These are phyloP conservation scores for Falciphora oryzae DNA, from an alignment of 2,329 filamentous ascomycete genomes.

Conservation along the genomic window DNA sequence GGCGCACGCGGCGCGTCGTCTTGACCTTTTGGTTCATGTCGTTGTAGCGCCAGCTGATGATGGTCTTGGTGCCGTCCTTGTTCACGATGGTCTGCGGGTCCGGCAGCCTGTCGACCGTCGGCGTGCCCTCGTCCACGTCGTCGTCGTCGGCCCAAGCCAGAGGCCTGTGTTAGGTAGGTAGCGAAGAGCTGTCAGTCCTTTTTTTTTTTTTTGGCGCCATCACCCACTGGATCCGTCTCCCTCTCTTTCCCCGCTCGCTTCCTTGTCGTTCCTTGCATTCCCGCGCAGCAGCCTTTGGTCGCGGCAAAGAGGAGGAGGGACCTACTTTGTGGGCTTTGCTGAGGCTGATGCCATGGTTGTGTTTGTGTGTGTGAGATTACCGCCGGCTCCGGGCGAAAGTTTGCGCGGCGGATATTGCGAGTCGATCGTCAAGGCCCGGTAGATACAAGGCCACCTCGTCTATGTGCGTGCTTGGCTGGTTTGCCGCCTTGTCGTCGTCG, in stretches of 20 bases:
- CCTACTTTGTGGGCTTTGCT: background rate
- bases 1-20: conserved; percentile 91
- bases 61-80: conserved; percentile 97
- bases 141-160: conserved; percentile 51
- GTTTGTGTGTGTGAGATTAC: background rate
- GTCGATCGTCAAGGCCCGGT: background rate
- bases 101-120: conserved; percentile 58
- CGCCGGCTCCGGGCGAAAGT: too few species aligned
- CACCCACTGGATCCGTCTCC: too few species aligned
- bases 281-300: too few species aligned
- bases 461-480: background rate
- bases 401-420: background rate
- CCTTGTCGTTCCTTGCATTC: conserved; percentile 4
- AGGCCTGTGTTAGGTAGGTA: background rate
- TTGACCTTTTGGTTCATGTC: conserved; percentile 95
- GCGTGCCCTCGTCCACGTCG: conserved; percentile 75
- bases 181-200: background rate
- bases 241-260: too few species aligned
- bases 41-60: conserved; percentile 83
- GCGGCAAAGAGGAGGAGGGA: background rate
- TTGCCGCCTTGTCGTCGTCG: conserved; percentile 1
- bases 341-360: background rate
- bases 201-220: conserved; percentile 7
- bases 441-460: background rate
- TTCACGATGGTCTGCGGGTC: conserved; percentile 85